A percentile compares a stretch with the other conserved stretches of the same genome.
These are phyloP conservation scores for Agrocybe pediades DNA, from an alignment of 768 basidiomycete genomes.

Conservation along the genomic window DNA sequence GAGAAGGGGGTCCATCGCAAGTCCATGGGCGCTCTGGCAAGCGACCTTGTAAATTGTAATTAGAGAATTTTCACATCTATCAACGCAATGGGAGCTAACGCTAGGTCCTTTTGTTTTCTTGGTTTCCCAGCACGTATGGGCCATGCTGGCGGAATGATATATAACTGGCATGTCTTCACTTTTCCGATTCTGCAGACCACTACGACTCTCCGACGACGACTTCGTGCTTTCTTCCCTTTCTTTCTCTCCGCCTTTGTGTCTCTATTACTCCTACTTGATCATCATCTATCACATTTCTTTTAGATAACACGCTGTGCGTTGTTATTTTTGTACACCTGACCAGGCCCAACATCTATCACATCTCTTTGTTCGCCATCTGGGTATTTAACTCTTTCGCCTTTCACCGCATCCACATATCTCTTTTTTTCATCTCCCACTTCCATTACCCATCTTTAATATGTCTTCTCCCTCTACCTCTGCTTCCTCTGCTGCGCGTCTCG, in stretches of 20 bases:
- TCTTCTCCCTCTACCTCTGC: slow-evolving; percentile 15
- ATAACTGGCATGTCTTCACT: too few relatives aligned
- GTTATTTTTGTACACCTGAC: slow-evolving; percentile 20
- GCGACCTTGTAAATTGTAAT: slow-evolving; percentile 13
- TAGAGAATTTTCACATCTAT: too few relatives aligned
- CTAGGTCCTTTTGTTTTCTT: too few relatives aligned
- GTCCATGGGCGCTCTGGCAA: slow-evolving; percentile 1
- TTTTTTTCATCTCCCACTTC: too few relatives aligned
- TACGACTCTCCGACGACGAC: slow-evolving; percentile 5
- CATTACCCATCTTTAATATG: not conserved
- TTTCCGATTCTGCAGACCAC: slow-evolving; percentile 9
- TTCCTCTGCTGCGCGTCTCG: slow-evolving; percentile 15
- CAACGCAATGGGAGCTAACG: too few relatives aligned
- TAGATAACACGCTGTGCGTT: slow-evolving; percentile 31
- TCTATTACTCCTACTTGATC: too few relatives aligned
- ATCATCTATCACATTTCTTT: slow-evolving; percentile 9
- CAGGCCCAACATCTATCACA: not conserved
- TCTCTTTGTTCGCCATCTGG: slow-evolving; percentile 3
- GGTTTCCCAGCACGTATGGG: too few relatives aligned
- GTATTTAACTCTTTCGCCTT: slow-evolving; percentile 8
- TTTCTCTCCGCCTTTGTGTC: too few relatives aligned
- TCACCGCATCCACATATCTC: too few relatives aligned
- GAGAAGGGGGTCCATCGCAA: not conserved
- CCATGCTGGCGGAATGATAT: too few relatives aligned
- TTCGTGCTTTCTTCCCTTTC: slow-evolving; percentile 22